Evolutionary conservation across 352 stramenopile species (phyloP).

Genomic region (Elongisporangium prolatum): DNA sequence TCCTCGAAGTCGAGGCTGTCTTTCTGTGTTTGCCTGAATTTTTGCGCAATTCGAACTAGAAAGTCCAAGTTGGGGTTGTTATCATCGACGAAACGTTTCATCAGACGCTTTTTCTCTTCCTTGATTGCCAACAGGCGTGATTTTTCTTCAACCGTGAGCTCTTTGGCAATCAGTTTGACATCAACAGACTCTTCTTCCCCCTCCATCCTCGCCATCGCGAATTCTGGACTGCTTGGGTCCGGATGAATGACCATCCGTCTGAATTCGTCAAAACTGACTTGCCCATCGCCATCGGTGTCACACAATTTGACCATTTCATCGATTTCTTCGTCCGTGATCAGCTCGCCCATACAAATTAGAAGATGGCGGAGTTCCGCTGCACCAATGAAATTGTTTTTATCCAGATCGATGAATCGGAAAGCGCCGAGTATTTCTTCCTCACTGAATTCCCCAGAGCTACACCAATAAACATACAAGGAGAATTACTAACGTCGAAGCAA

Average conservation of each 20-base stretch:
- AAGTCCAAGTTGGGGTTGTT: constrained; percentile 60
- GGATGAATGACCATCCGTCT: constrained; percentile 86
- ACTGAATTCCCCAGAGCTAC: constrained; percentile 74
- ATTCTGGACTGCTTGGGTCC: constrained; percentile 80
- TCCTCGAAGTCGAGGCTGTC: constrained; percentile 62
- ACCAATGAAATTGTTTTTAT: constrained; percentile 93
- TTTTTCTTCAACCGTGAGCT: constrained; percentile 47
- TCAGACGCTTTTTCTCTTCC: constrained; percentile 63
- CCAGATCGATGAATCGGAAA: constrained; percentile 92
- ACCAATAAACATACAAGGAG: neutral
- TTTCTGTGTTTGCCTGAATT: constrained; percentile 58
- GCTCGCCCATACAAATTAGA: constrained; percentile 94
- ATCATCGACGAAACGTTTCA: constrained; percentile 68
- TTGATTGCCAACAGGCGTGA: constrained; percentile 51
- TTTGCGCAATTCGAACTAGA: constrained; percentile 47
- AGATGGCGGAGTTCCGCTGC: constrained; percentile 91
- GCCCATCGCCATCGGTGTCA: constrained; percentile 90
- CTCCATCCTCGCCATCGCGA: constrained; percentile 36
- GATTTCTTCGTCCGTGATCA: constrained; percentile 93
- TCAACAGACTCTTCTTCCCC: constrained; percentile 15
- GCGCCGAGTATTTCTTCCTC: constrained; percentile 90
- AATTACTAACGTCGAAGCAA: neutral
- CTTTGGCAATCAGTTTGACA: constrained; percentile 23
- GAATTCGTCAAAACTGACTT: constrained; percentile 92
- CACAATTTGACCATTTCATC: constrained; percentile 93